Percentiles rank a stretch among this genome's conserved stretches.
These are phyloP conservation scores for Penicillium sp. DNA, from an alignment of 2,329 filamentous ascomycete genomes.

Conservation along the genomic window DNA sequence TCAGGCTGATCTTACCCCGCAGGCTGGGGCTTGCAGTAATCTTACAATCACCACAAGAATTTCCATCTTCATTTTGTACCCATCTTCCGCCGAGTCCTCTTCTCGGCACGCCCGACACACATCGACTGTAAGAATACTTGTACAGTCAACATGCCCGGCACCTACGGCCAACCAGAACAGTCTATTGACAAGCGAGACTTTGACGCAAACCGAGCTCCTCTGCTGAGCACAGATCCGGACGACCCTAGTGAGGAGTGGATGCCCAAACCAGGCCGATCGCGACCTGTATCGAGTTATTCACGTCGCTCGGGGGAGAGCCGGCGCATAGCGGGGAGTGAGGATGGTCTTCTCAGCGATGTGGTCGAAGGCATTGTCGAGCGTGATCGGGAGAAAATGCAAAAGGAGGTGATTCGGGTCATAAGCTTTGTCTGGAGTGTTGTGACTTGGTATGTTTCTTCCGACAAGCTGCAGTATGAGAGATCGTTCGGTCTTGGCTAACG, in stretches of 20 bases:
- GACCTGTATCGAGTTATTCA: constrained; percentile 17
- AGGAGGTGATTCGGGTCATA: constrained; percentile 47
- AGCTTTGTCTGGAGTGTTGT: constrained; percentile 58
- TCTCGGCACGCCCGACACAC: background rate
- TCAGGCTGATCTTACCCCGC: background rate
- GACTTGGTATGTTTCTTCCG: constrained; percentile 44
- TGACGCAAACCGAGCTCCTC: constrained; percentile 37
- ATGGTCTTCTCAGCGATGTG: constrained; percentile 53
- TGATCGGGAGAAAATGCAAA: constrained; percentile 51
- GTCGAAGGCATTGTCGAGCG: constrained; percentile 55
- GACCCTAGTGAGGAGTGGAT: constrained; percentile 13
- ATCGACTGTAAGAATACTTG: background rate
- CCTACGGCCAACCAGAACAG: constrained; percentile 15
- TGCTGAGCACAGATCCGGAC: constrained; percentile 17
- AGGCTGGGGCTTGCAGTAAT: background rate
- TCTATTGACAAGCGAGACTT: constrained; percentile 44
- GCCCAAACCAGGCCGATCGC: constrained; percentile 22
- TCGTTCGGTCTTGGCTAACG: too few relatives aligned
- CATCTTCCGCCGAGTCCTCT: too few relatives aligned
- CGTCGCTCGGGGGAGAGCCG: constrained; percentile 14
- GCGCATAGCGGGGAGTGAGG: constrained; percentile 21
- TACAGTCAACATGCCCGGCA: constrained; percentile 19
- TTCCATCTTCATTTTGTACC: too few relatives aligned
- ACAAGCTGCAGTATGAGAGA: background rate
- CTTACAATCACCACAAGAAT: background rate